Base-by-base conservation (phyloP, 805 yeast species). In the Clavispora vitiphila region DNA sequence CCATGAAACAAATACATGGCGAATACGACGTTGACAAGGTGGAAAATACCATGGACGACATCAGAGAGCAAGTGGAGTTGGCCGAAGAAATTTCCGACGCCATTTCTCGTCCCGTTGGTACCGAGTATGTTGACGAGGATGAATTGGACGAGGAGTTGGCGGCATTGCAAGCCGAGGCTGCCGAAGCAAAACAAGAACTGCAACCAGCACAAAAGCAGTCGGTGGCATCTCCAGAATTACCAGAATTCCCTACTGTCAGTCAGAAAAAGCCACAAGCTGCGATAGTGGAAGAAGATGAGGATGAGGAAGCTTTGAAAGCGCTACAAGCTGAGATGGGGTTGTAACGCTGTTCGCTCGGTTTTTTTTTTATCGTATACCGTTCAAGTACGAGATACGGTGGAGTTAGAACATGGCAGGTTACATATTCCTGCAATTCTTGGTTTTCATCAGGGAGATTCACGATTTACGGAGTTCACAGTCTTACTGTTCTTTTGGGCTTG, bases 21-120 rank as follows among this genome's bases (percentile, higher is more conserved):
- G 96, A 89, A 57, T 81, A 93, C 71, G 83, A 93, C 61, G 88
- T 93, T 46, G 99, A 93, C 65, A 90, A 89, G 71, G 97, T 93
- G 34, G 99, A 93, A 61, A 85, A 83, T 54, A 91, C 97, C 8
- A 91, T 93, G 98, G 99, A 93, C 63, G 96, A 91, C 48, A 88
- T 95, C 49, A 80, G 98, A 54, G 99, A 93, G 61, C 98, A 93
- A 66, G 95, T 91, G 39, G 96, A 91, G 56, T 72, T 87, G 56
- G 86, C 96, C 34, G 96, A 89, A 52, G 99, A 93, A 71, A 89
- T 93, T 41, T 83, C 95, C 37, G 96, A 93, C 43, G 98, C 99
- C 30, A 89, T 93, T 44, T 84, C 96, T 37, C 80, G 96, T 67
- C 96, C 99, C 5, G 77, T 93, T 51, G 95, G 95, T 41, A 74